Conservation (phyloP, 2,329 filamentous ascomycete genomes). For the Sphaerulina vaccinii region DNA sequence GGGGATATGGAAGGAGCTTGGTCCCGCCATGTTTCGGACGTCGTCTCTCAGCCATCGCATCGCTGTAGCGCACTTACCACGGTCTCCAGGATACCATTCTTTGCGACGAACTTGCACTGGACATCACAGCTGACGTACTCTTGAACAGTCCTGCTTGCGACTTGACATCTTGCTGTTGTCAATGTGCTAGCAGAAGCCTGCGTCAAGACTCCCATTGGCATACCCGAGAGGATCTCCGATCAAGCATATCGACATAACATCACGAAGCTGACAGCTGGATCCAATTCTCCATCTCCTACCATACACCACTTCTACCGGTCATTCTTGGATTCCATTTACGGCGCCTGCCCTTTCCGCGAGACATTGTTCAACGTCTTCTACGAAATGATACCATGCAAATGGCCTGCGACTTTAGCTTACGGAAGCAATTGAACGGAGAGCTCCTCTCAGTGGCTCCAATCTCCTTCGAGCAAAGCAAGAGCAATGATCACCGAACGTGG, state of each 20-base stretch:
- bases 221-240: conserved; percentile 23
- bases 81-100: not conserved
- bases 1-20: conserved; percentile 27
- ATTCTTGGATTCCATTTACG: not conserved
- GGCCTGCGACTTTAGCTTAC: not conserved
- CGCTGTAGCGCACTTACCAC: not conserved
- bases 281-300: not conserved
- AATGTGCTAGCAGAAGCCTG: not conserved
- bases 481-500: conserved; percentile 8
- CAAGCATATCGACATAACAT: conserved; percentile 13
- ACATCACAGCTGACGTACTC: not conserved
- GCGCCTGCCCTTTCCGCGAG: conserved; percentile 6
- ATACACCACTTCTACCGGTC: not conserved
- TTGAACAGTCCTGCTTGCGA: not conserved
- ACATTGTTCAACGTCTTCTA: conserved; percentile 13
- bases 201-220: not conserved
- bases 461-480: not conserved
- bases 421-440: not conserved
- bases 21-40: conserved; percentile 30
- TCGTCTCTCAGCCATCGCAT: conserved; percentile 17
- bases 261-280: conserved; percentile 23
- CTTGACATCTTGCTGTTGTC: not conserved
- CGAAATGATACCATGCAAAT: conserved; percentile 1
- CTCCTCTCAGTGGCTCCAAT: not conserved
- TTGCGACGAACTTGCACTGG: not conserved